A percentile compares a stretch with the other conserved stretches of the same genome.
Conservation (phyloP, 768 basidiomycete genomes). For the Boletales sp. region DNA sequence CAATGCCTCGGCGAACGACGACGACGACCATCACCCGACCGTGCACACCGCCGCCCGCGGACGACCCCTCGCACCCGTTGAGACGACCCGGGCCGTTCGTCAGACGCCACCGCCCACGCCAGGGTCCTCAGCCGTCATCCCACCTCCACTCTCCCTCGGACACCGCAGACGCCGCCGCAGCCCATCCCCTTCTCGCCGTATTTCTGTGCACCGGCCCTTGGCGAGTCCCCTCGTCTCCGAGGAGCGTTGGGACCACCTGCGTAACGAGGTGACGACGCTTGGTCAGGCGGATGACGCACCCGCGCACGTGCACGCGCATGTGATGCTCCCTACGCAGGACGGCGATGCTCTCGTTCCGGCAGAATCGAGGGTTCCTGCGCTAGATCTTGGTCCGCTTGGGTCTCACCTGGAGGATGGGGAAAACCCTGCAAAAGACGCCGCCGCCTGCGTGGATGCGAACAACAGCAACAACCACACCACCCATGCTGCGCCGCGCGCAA, state of each 20-base stretch:
- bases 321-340: not conserved
- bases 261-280: conserved; percentile 16
- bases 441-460: no score
- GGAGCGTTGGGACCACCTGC: conserved; percentile 24
- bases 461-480: no score
- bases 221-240: conserved; percentile 20
- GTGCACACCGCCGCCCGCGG: conserved; percentile 14
- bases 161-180: not conserved
- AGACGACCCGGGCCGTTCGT: no score
- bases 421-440: no score
- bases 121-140: no score
- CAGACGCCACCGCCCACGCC: no score
- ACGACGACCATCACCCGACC: conserved; percentile 32
- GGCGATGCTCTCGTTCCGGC: no score
- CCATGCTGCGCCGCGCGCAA: no score
- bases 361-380: no score
- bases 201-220: not conserved
- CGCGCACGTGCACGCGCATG: conserved; percentile 3
- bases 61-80: conserved; percentile 6
- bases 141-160: conserved; percentile 8
- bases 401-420: not conserved
- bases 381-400: not conserved
- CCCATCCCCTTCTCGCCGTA: not conserved
- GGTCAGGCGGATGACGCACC: conserved; percentile 4
- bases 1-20: conserved; percentile 24